A percentile compares a stretch with the other conserved stretches of the same genome.
Evolutionary conservation across 768 basidiomycete species (phyloP).

Genomic region (Tulasnella sp.): DNA sequence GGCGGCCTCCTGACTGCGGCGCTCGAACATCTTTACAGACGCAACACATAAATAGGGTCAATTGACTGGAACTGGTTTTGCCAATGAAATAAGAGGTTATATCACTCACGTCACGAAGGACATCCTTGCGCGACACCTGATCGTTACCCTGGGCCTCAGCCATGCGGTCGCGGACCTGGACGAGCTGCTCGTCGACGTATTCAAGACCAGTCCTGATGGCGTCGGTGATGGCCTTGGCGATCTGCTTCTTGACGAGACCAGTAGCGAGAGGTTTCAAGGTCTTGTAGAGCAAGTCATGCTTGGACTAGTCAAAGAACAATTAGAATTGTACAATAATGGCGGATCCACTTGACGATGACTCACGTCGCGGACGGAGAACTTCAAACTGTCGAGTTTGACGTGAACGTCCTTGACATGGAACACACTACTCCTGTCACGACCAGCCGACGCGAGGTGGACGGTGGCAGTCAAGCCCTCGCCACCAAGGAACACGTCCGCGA

Average conservation of each 20-base stretch:
- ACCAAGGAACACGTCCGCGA: constrained; percentile 77
- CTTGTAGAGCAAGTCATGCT: constrained; percentile 84
- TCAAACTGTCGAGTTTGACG: constrained; percentile 78
- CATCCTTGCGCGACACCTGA: constrained; percentile 37
- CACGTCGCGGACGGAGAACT: constrained; percentile 78
- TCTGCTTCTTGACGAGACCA: constrained; percentile 68
- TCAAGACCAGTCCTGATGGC: constrained; percentile 73
- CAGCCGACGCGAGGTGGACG: constrained; percentile 47
- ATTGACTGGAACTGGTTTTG: no score
- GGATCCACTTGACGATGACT: not conserved
- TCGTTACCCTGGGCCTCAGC: constrained; percentile 45
- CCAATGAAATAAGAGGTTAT: not conserved
- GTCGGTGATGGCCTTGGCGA: constrained; percentile 50
- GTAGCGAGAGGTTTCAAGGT: constrained; percentile 70
- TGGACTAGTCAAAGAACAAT: constrained; percentile 30
- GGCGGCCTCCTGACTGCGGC: constrained; percentile 41
- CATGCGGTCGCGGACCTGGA: constrained; percentile 74
- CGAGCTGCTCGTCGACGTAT: constrained; percentile 81
- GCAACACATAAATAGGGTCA: no score
- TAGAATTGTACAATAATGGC: not conserved
- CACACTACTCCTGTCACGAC: constrained; percentile 55
- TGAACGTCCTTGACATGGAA: constrained; percentile 62
- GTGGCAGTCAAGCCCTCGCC: constrained; percentile 70
- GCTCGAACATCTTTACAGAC: constrained; percentile 43
- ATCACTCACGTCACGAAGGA: constrained; percentile 45